These are phyloP conservation scores for Eutypella sp. DNA, from an alignment of 2,329 filamentous ascomycete species.

Conservation along the genomic window DNA sequence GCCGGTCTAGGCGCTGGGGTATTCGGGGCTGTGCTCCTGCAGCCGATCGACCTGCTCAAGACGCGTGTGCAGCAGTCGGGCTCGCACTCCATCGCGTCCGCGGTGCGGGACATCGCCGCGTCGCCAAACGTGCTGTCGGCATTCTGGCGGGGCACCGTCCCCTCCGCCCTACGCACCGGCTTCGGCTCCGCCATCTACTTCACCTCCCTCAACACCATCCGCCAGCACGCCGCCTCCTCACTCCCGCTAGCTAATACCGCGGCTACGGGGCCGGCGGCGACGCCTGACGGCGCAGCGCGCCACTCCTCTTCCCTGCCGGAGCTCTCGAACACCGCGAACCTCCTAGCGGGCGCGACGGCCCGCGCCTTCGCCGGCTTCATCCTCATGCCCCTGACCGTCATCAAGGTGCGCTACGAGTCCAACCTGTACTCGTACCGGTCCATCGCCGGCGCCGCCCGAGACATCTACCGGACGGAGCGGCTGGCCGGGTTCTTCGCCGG, in stretches of 20 bases:
- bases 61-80: slow-evolving; percentile 90
- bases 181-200: slow-evolving; percentile 94
- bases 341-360: slow-evolving; percentile 78
- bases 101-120: slow-evolving; percentile 64
- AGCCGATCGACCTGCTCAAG: slow-evolving; percentile 94
- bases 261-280: slow-evolving; percentile 10
- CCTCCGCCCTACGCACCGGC: slow-evolving; percentile 88
- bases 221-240: slow-evolving; percentile 58
- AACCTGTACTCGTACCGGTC: slow-evolving; percentile 80
- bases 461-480: slow-evolving; percentile 71
- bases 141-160: slow-evolving; percentile 89
- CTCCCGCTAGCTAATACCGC: slow-evolving; percentile 8
- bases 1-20: slow-evolving; percentile 86
- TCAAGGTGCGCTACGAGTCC: slow-evolving; percentile 95
- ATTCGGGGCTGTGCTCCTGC: slow-evolving; percentile 81
- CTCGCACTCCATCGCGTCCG: slow-evolving; percentile 61
- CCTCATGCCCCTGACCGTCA: slow-evolving; percentile 92
- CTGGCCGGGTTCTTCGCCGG: slow-evolving; percentile 84
- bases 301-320: slow-evolving; percentile 71
- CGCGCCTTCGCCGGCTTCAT: slow-evolving; percentile 82
- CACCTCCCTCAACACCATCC: slow-evolving; percentile 75
- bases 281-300: slow-evolving; percentile 6
- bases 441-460: slow-evolving; percentile 63
- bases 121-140: slow-evolving; percentile 60
- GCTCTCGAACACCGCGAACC: slow-evolving; percentile 77